phyloP scores from a whole-genome alignment of 1,139 yeast genomes.

The Suhomyces bolitotheri region DNA sequence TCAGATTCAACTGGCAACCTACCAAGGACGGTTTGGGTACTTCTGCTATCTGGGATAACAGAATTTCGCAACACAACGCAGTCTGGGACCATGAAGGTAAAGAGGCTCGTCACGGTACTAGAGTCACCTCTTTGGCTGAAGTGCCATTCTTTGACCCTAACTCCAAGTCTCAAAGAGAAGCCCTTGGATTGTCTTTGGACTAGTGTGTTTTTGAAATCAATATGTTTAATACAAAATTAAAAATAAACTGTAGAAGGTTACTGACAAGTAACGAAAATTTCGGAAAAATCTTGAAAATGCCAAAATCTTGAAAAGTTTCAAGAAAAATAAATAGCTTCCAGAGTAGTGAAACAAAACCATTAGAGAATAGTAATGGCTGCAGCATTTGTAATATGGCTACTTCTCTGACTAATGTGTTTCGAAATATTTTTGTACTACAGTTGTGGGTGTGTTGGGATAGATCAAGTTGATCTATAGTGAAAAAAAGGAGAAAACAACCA shows the following conservation, averaged over 20 bases:
- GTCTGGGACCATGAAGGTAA: constrained; percentile 54
- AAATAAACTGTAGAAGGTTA: too few species aligned
- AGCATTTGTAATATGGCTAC: too few species aligned
- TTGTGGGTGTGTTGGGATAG: too few species aligned
- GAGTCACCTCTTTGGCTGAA: constrained; percentile 61
- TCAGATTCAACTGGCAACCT: constrained; percentile 54
- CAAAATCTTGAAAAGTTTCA: too few species aligned
- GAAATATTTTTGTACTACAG: too few species aligned
- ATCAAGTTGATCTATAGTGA: too few species aligned
- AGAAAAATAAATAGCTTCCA: too few species aligned
- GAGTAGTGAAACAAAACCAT: too few species aligned
- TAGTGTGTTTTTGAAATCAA: constrained; percentile 2
- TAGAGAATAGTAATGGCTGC: too few species aligned
- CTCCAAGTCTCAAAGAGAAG: constrained; percentile 56
- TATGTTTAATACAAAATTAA: not conserved
- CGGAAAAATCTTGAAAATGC: not conserved
- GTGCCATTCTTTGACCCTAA: constrained; percentile 51
- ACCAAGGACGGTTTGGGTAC: constrained; percentile 51
- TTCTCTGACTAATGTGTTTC: too few species aligned
- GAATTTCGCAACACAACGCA: constrained; percentile 52
- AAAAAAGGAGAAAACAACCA: too few species aligned
- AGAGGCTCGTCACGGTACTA: constrained; percentile 56
- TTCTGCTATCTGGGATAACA: constrained; percentile 60
- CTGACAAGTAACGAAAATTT: not conserved
- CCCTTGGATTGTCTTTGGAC: constrained; percentile 42